Base-by-base conservation (phyloP, 768 basidiomycete species). In the Cyathus striatus region DNA sequence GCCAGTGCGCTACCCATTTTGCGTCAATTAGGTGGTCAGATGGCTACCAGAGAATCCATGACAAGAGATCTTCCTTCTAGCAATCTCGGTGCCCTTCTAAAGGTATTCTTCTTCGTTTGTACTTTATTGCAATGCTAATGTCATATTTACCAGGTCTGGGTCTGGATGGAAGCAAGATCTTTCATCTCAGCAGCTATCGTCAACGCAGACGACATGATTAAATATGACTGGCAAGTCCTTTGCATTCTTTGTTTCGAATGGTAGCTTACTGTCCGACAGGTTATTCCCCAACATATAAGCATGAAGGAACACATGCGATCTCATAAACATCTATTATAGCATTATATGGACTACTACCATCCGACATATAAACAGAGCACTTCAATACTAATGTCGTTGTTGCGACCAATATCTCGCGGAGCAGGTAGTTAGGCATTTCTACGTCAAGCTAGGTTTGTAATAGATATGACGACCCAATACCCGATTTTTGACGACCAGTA, bases 1-100 rank as follows among this genome's bases (percentile, higher is more conserved):
- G 92, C 93, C 57, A 91, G 88, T 65, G 88, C 95, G 17, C 59
- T 98, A 54, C 96, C 96, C 13, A 97, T 98, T 53, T 61, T 99
- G 56, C 69, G 96, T 51, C 86, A 95, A 60, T 68, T 99, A 12
- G 93, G 95, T 10, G 77, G 86, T 43, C 88, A 94, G 65, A 92
- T 98, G 86, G 85, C 90, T 4, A 79, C 77, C 10, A 77, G 82
- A 53, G 78, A 62, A 56, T 67, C 58, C 53, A 77, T 67, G 63
- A 78, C 54, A 43, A 75, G 68, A 48, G 69, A 78, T 44, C 59
- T 86, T 35, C 83, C 86, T 2, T 75, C 72, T 6, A 80, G 83
- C 21, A 81, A 92, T 58, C 61, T 96, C 7, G 86, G 87, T 16
- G 80, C 90, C 0, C 79, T 98, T 70, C 61, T 95, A 49, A 99